Conservation (phyloP, 2,329 filamentous ascomycete species). For the Didymella keratinophila region DNA sequence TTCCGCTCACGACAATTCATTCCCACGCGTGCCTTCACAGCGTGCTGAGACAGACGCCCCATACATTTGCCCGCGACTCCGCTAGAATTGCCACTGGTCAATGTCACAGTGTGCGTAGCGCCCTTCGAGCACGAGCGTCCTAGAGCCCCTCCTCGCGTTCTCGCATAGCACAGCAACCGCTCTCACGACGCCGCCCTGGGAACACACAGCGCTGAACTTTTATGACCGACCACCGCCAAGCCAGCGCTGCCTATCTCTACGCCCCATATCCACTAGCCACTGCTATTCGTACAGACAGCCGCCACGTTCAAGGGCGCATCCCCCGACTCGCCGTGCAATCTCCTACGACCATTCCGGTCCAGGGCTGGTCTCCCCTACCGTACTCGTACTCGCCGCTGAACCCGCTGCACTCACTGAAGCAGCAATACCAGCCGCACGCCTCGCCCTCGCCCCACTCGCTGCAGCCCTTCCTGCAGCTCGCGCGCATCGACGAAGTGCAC, state of each 20-base stretch:
- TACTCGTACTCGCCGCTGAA: constrained; percentile 24
- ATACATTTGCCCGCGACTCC: constrained; percentile 7
- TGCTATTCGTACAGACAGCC: constrained; percentile 25
- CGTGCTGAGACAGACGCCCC: constrained; percentile 11
- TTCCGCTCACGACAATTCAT: constrained; percentile 21
- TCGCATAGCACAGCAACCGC: constrained; percentile 22
- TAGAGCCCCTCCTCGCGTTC: constrained; percentile 24
- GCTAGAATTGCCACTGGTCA: constrained; percentile 13
- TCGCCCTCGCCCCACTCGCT: constrained; percentile 31
- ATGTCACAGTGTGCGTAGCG: constrained; percentile 8
- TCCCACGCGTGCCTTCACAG: constrained; percentile 16
- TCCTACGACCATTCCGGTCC: constrained; percentile 7
- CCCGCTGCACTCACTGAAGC: constrained; percentile 24
- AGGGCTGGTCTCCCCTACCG: constrained; percentile 9
- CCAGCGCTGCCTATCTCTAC: constrained; percentile 36
- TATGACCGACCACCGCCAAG: constrained; percentile 40
- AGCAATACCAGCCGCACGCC: constrained; percentile 22
- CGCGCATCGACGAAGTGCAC: constrained; percentile 41
- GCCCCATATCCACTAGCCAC: constrained; percentile 27
- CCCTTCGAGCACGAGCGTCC: constrained; percentile 12
- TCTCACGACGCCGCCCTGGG: constrained; percentile 19
- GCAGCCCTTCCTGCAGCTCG: constrained; percentile 41
- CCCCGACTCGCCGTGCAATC: constrained; percentile 12
- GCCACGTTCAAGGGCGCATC: constrained; percentile 23
- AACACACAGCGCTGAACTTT: constrained; percentile 16